Evolutionary conservation across 768 basidiomycete species (phyloP), one percentile per base, ranked within the genome.

Genomic region (Tulasnella sp.): DNA sequence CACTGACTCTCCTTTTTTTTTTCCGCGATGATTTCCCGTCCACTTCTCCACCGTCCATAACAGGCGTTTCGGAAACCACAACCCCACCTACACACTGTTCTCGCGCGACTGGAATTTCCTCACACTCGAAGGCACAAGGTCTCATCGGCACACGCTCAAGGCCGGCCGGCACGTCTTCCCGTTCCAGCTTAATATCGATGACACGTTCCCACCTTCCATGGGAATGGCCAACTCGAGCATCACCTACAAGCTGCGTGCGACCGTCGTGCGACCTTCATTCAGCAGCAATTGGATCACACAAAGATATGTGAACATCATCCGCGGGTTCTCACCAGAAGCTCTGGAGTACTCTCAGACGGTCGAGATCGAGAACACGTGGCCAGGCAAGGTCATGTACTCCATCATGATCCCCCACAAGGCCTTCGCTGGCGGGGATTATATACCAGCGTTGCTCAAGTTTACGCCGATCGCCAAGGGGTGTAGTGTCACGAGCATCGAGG

Each of bases 291-390:
- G 89, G 59, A 79, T 84, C 53, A 75, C 80, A 2, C 71, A 75
- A 38, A 72, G 74, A 50, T 78, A 82, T 10, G 79, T 97, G 50
- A 72, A 75, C 59, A 74, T 98, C 62, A 64, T 87, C 49, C 81
- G 92, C 48, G 81, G 84, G 2, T 85, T 92, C 67, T 75, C 81
- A 19, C 69, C 80, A 1, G 91, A 92, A 62, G 85, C 93, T 0
- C 79, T 96, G 65, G 94, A 97, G 70, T 97, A 90, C 74, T 93
- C 91, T 66, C 92, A 97, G 68, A 91, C 91, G 1, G 78, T 96
- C 60, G 94, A 98, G 70, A 73, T 76, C 52, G 73, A 65, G 71
- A 96, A 93, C 70, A 92, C 92, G 15, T 98, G 94, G 94, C 92
- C 94, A 0, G 86, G 85, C 21, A 98, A 97, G 73, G 74, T 96